Evolutionary conservation across 306 rosid genomes (phyloP), one percentile per base, ranked within the genome.

Genomic region (Cyamopsis tetragonoloba): DNA sequence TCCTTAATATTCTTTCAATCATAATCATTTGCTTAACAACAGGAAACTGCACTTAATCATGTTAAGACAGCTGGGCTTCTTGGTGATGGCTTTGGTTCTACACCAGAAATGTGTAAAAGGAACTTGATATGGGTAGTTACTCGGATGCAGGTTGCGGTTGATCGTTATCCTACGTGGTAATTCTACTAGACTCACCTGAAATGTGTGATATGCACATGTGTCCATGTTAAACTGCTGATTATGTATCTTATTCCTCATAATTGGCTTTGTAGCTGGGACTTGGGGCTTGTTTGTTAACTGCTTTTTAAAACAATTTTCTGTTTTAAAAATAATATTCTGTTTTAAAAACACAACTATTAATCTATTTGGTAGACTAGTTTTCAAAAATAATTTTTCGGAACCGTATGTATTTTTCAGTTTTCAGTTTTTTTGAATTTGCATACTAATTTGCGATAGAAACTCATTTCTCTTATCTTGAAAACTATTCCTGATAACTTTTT

Each of bases 41-140:
- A 95, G 99, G 99, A 95, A 87, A 86, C 99, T 20, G 97, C 99
- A 2, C 96, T 95, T 66, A 95, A 95, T 85, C 99, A 95, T 82
- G 97, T 90, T 48, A 95, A 91, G 83, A 60, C 65, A 66, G 97
- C 88, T 79, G 97, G 97, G 53, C 92, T 95, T 72, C 84, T 95
- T 57, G 99, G 88, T 20, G 96, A 88, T 74, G 99, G 99, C 47
- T 91, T 95, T 79, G 99, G 99, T 81, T 82, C 99, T 9, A 95
- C 99, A 0, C 97, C 95, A 28, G 97, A 88, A 85, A 95, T 95
- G 99, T 83, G 92, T 58, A 85, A 86, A 76, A 95, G 79, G 75
- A 91, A 95, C 82, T 76, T 95, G 79, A 95, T 95, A 86, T 95
- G 99, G 99, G 99, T 95, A 50, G 97, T 95, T 61, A 71, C 99